Conservation (phyloP, 2,329 filamentous ascomycete genomes). For the Rasamsonia emersonii region DNA sequence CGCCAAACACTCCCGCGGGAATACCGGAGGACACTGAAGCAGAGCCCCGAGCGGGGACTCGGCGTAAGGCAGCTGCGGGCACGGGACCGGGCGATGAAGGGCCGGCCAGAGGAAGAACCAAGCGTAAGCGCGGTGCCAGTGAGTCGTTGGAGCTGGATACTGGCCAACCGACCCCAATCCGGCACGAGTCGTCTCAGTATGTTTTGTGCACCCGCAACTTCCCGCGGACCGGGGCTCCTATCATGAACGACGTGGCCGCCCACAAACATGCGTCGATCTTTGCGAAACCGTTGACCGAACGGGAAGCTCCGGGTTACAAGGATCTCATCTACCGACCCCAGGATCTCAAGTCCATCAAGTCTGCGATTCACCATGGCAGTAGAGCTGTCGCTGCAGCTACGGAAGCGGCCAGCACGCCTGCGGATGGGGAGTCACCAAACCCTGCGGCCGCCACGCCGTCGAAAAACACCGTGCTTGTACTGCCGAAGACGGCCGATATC, state of each 20-base stretch:
- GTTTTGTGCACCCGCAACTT: constrained; percentile 38
- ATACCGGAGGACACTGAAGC: constrained; percentile 23
- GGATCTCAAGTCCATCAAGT: constrained; percentile 68
- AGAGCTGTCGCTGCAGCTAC: constrained; percentile 35
- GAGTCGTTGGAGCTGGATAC: constrained; percentile 23
- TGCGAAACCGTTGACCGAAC: constrained; percentile 63
- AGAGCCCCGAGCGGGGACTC: constrained; percentile 20
- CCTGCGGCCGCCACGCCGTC: constrained; percentile 25
- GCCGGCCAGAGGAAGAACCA: constrained; percentile 21
- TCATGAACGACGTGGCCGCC: constrained; percentile 66
- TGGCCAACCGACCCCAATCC: constrained; percentile 17
- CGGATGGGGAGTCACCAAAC: constrained; percentile 45
- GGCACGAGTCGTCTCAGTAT: constrained; percentile 24
- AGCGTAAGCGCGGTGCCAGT: constrained; percentile 33
- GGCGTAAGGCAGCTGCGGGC: constrained; percentile 17
- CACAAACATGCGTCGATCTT: constrained; percentile 76
- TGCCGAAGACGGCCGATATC: constrained; percentile 61
- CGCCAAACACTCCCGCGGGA: constrained; percentile 27
- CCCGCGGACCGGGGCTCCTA: constrained; percentile 61
- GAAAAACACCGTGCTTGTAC: constrained; percentile 33
- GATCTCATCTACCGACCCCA: constrained; percentile 66
- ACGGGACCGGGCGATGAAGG: constrained; percentile 16
- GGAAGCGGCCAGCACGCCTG: constrained; percentile 57
- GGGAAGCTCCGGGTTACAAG: constrained; percentile 66
- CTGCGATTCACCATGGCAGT: constrained; percentile 51